These are phyloP conservation scores for Dactylellina sp. DNA, from an alignment of 2,329 filamentous ascomycete species.

Conservation along the genomic window DNA sequence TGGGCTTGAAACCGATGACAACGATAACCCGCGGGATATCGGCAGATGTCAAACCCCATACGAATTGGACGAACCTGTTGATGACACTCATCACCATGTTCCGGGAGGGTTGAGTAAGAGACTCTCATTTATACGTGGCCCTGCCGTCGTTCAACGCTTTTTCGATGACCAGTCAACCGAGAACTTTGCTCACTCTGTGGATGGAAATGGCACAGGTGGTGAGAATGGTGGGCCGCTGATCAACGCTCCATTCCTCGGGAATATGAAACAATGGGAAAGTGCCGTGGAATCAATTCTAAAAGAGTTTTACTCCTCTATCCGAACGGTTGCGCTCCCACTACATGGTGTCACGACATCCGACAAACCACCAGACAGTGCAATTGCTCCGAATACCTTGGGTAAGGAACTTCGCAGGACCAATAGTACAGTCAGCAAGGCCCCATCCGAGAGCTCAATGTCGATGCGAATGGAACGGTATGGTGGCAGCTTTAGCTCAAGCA, in stretches of 20 bases:
- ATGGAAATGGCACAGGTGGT: slow-evolving; percentile 67
- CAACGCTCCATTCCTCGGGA: slow-evolving; percentile 78
- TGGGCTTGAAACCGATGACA: slow-evolving; percentile 68
- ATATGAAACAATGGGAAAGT: slow-evolving; percentile 83
- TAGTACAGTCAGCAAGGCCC: slow-evolving; percentile 90
- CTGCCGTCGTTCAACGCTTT: slow-evolving; percentile 59
- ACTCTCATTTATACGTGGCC: slow-evolving; percentile 60
- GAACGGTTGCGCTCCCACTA: slow-evolving; percentile 84
- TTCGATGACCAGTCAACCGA: slow-evolving; percentile 56
- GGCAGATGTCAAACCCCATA: slow-evolving; percentile 59
- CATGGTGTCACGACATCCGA: slow-evolving; percentile 72
- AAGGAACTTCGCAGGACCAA: slow-evolving; percentile 72
- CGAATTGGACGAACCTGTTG: slow-evolving; percentile 50
- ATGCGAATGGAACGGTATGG: slow-evolving; percentile 61
- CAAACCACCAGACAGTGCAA: slow-evolving; percentile 36
- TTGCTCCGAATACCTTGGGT: slow-evolving; percentile 33
- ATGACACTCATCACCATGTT: slow-evolving; percentile 63
- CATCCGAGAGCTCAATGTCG: slow-evolving; percentile 73
- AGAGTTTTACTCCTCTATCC: slow-evolving; percentile 89
- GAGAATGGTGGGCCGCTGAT: slow-evolving; percentile 79
- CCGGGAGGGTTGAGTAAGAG: slow-evolving; percentile 36
- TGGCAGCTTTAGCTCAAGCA: slow-evolving; percentile 56
- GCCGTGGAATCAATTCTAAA: slow-evolving; percentile 93
- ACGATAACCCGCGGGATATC: slow-evolving; percentile 54
- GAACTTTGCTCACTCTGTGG: slow-evolving; percentile 58